Base-by-base conservation (phyloP, 2,329 filamentous ascomycete genomes). In the Pseudopyrenochaeta lycopersici region DNA sequence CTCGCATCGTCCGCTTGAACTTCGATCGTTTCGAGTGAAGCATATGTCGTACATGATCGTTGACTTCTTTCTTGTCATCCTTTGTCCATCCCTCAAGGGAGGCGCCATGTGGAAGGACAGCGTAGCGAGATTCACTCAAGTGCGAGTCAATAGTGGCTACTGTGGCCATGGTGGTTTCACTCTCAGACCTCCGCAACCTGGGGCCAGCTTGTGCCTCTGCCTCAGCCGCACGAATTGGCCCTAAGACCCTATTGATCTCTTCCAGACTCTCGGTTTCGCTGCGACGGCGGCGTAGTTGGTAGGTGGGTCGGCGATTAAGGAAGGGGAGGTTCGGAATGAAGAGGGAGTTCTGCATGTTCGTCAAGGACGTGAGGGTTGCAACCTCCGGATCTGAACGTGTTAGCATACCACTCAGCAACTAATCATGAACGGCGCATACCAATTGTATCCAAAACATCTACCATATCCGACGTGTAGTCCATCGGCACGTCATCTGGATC, bases 41-140 rank as follows among this genome's bases (percentile, higher is more conserved):
- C 86, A 95, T 91, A 70, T 96, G 92, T 29, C 92, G 84, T 15
- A 96, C 92, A 71, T 94, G 88, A 62, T 96, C 92, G 67, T 96
- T 91, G 33, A 96, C 78, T 70, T 91, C 87, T 55, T 83, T 82
- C 68, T 92, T 88, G 57, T 96, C 91, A 42, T 88, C 85, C 6
- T 84, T 82, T 2, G 78, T 87, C 92, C 92, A 96, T 11, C 88
- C 90, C 6, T 90, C 85, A 0, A 96, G 79, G 2, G 82, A 84
- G 4, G 86, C 83, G 2, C 90, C 89, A 53, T 92, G 88, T 0
- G 92, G 92, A 1, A 95, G 81, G 5, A 94, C 88, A 18, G 91
- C 92, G 73, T 90, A 95, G 52, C 89, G 89, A 0, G 86, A 85
- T 3, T 90, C 87, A 31, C 85, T 88, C 18, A 92, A 71, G 3